phyloP scores from a whole-genome alignment of 148 eudicot genomes.

The Fagopyrum esculentum region DNA sequence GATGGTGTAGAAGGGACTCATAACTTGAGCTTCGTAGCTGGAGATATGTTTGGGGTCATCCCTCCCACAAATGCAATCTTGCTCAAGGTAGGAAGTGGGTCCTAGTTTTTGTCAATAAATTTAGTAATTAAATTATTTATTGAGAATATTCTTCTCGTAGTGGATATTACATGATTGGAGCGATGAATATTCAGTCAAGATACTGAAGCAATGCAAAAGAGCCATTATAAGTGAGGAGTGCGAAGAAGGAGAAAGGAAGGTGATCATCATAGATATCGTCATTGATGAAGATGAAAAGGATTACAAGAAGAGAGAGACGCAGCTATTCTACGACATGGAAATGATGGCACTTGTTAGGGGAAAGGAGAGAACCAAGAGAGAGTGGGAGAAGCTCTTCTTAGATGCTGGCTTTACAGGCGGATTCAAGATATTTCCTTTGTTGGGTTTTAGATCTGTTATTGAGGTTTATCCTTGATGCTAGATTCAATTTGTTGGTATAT shows the following conservation, averaged over 20 bases:
- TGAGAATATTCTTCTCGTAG: background rate
- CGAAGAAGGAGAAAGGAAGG: background rate
- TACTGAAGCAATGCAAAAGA: conserved; percentile 8
- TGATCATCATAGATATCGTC: conserved; percentile 13
- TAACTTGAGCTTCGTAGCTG: conserved; percentile 24
- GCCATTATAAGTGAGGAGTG: background rate
- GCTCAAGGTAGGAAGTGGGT: conserved; percentile 24
- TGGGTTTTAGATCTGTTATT: background rate
- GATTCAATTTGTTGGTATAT: too few relatives aligned
- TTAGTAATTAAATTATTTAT: too few relatives aligned
- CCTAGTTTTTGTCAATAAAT: too few relatives aligned
- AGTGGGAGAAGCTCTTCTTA: background rate
- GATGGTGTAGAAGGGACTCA: conserved; percentile 5
- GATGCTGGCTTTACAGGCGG: background rate
- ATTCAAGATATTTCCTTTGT: background rate
- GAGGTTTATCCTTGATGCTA: background rate
- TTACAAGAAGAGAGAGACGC: conserved; percentile 3
- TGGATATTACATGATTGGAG: conserved; percentile 12
- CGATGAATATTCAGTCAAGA: conserved; percentile 11
- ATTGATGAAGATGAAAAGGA: background rate
- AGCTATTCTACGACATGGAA: conserved; percentile 12
- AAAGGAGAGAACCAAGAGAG: background rate
- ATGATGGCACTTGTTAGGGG: background rate
- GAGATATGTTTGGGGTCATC: conserved; percentile 33
- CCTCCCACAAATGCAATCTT: conserved; percentile 30